Evolutionary conservation across 1,139 yeast genomes (phyloP), one percentile per base, ranked within the genome.

Genomic region (Blastobotrys proliferans): DNA sequence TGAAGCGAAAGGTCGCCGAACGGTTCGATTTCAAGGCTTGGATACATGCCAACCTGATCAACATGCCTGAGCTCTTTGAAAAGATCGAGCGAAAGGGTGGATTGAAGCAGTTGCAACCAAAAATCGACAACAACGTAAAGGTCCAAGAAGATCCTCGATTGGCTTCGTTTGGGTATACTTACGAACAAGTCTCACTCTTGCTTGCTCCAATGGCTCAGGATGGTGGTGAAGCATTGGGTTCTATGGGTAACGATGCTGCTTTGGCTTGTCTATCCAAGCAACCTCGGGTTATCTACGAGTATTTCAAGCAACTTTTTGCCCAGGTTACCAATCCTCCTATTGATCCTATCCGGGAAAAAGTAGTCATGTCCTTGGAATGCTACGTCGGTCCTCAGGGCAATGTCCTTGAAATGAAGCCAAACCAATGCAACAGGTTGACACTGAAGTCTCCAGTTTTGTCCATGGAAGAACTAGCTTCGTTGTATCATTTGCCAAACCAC

Each of bases 191-290:
- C 50, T 77, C 87, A 34, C 66, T 86, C 49, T 71, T 92, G 35
- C 72, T 92, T 55, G 94, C 86, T 6, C 97, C 97, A 52, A 92
- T 92, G 98, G 97, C 95, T 34, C 60, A 74, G 35, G 84, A 79
- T 56, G 96, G 92, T 50, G 88, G 88, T 61, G 98, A 92, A 69
- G 90, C 97, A 4, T 74, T 92, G 47, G 97, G 98, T 22, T 88
- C 97, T 11, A 92, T 92, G 98, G 98, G 98, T 74, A 90, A 90
- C 62, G 98, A 92, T 62, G 81, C 92, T 46, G 95, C 97, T n/a
- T 74, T 92, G 54, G 97, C 98, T 1, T 92, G 98, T 68, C 70
- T 92, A 54, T 83, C 95, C 38, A 92, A 86, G 61, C 95, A 88
- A 67, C 97, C 98, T 39, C 83, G 83, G 55, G 71, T 92, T 53